Base-by-base conservation (phyloP, 2,329 filamentous ascomycete species). In the Alternaria atra region DNA sequence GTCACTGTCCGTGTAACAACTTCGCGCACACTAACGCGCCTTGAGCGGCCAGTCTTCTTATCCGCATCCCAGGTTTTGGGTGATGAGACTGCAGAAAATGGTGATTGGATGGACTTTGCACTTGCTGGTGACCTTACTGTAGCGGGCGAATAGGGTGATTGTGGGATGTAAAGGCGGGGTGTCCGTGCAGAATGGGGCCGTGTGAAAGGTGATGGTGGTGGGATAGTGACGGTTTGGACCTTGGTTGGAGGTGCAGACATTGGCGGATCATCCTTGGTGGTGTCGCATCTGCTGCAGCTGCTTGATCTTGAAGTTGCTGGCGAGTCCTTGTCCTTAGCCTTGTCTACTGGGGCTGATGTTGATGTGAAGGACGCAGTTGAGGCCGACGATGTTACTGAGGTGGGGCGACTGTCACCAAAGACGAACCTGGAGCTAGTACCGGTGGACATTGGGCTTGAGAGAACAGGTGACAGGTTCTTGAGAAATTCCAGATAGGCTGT, bases 1-100 rank as follows among this genome's bases (percentile, higher is more conserved):
- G 92, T 97, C 61, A 97, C 92, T 15, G 93, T 97, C 69, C 93
- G 87, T n/a, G 94, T 97, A 54, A 97, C 91, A 5, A 97, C 93
- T 78, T 97, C 93, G 55, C 92, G 85, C 60, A 97, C 93, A 74
- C 85, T 89, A 55, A 90, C 86, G 61, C 87, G 84, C 70, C 88
- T 89, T 54, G 76, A 72, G 52, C 87, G 81, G 70, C 80, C 85
- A 46, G 85, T 85, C 79, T 90, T 92, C 70, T 89, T 85, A 7
- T 90, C 90, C 6, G 88, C 81, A 60, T 91, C 90, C 91, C 91
- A 94, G 76, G 95, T 91, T 64, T 91, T 91, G 8, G 91, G 90
- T 10, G 92, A 93, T 63, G 58, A 43, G 54, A 87, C 84, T 44
- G 89, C 88, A 70, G 89, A 91, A 73, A 91, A 95, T 0, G 94